These are phyloP conservation scores for Pyrenochaeta sp. DNA, from an alignment of 2,329 filamentous ascomycete genomes.

Conservation along the genomic window DNA sequence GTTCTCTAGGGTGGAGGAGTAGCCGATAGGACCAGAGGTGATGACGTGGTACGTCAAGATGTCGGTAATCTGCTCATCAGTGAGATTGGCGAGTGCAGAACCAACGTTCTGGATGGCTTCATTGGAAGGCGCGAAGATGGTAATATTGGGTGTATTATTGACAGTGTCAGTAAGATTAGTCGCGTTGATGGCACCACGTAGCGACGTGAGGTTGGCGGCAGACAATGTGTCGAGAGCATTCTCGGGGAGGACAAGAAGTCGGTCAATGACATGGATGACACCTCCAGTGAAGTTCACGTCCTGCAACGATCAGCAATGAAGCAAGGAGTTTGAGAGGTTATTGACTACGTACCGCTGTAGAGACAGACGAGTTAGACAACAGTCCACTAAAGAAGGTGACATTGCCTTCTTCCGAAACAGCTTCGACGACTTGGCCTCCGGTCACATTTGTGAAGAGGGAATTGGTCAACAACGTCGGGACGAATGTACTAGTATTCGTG, in stretches of 20 bases:
- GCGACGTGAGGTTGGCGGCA: slow-evolving; percentile 49
- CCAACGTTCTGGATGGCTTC: slow-evolving; percentile 67
- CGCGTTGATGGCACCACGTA: slow-evolving; percentile 52
- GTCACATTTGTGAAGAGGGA: slow-evolving; percentile 65
- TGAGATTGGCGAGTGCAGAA: slow-evolving; percentile 59
- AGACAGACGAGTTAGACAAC: slow-evolving; percentile 59
- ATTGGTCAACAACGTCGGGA: slow-evolving; percentile 61
- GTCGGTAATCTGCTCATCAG: slow-evolving; percentile 56
- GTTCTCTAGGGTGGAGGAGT: slow-evolving; percentile 58
- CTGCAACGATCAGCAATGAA: slow-evolving; percentile 28
- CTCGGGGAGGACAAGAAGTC: slow-evolving; percentile 52
- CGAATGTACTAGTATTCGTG: slow-evolving; percentile 54
- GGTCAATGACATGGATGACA: slow-evolving; percentile 58
- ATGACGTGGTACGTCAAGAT: slow-evolving; percentile 73
- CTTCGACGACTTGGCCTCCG: slow-evolving; percentile 66
- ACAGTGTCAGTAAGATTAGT: slow-evolving; percentile 54
- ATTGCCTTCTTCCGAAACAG: slow-evolving; percentile 50
- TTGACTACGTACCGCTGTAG: slow-evolving; percentile 55
- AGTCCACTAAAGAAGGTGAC: slow-evolving; percentile 64
- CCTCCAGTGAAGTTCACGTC: slow-evolving; percentile 56
- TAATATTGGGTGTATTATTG: slow-evolving; percentile 59
- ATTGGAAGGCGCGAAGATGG: slow-evolving; percentile 71
- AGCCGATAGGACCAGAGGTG: slow-evolving; percentile 59
- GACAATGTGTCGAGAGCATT: slow-evolving; percentile 40
- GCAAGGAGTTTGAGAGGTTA: neutral